A percentile compares a stretch with the other conserved stretches of the same genome.
These are phyloP conservation scores for Trematosphaeria pertusa DNA, from an alignment of 2,329 filamentous ascomycete species.

Conservation along the genomic window DNA sequence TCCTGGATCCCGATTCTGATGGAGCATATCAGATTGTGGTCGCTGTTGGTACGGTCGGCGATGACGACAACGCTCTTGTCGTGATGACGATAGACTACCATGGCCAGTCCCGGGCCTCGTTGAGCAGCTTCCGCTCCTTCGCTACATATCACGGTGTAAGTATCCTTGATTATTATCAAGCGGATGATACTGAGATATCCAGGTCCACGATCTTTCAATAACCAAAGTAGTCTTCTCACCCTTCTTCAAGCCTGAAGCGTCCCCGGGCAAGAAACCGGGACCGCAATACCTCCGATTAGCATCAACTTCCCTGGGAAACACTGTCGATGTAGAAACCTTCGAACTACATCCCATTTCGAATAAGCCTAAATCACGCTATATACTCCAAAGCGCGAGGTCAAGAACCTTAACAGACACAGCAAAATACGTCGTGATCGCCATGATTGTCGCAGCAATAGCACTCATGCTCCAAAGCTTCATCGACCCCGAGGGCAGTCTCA, in stretches of 20 bases:
- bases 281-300: slow-evolving; percentile 76
- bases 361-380: slow-evolving; percentile 67
- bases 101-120: slow-evolving; percentile 50
- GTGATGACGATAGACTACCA: slow-evolving; percentile 80
- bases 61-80: slow-evolving; percentile 79
- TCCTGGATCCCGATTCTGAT: slow-evolving; percentile 65
- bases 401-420: slow-evolving; percentile 59
- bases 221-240: slow-evolving; percentile 60
- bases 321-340: slow-evolving; percentile 79
- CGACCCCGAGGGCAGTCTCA: slow-evolving; percentile 58
- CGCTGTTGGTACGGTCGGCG: slow-evolving; percentile 79
- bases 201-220: slow-evolving; percentile 61
- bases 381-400: slow-evolving; percentile 67
- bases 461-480: slow-evolving; percentile 65
- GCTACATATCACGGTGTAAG: slow-evolving; percentile 61
- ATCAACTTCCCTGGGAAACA: slow-evolving; percentile 81
- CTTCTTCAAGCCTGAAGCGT: slow-evolving; percentile 49
- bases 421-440: slow-evolving; percentile 64
- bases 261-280: slow-evolving; percentile 32
- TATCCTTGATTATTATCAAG: not conserved
- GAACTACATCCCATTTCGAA: slow-evolving; percentile 64
- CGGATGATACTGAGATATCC: slow-evolving; percentile 12
- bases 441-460: slow-evolving; percentile 67
- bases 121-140: slow-evolving; percentile 58
- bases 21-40: slow-evolving; percentile 78